These are phyloP conservation scores for Sugiyamaella americana DNA, from an alignment of 805 yeast genomes.

Conservation along the genomic window DNA sequence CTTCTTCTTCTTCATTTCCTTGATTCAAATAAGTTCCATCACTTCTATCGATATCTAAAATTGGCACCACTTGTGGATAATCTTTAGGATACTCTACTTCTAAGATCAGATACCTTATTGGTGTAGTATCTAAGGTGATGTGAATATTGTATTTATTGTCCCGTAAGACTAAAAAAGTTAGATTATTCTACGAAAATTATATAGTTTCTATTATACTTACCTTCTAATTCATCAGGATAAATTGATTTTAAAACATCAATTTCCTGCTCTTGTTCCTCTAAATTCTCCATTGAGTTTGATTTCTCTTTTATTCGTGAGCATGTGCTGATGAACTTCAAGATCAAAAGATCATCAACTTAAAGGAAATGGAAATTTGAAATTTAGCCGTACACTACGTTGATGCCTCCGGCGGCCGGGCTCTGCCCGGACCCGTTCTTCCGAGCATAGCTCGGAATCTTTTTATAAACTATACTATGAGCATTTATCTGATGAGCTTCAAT, in stretches of 20 bases:
- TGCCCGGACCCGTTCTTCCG: too few relatives aligned
- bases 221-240: slow-evolving; percentile 78
- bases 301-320: too few relatives aligned
- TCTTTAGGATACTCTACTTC: slow-evolving; percentile 65
- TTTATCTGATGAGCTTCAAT: too few relatives aligned
- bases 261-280: slow-evolving; percentile 85
- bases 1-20: slow-evolving; percentile 45
- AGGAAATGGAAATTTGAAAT: too few relatives aligned
- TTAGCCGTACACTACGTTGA: too few relatives aligned
- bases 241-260: slow-evolving; percentile 83
- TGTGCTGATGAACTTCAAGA: too few relatives aligned
- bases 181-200: background rate
- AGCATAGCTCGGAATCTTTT: too few relatives aligned
- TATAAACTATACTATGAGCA: too few relatives aligned
- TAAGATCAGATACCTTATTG: slow-evolving; percentile 50
- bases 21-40: slow-evolving; percentile 29
- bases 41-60: slow-evolving; percentile 39
- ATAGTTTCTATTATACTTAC: slow-evolving; percentile 8
- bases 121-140: slow-evolving; percentile 60
- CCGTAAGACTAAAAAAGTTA: slow-evolving; percentile 31
- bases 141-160: slow-evolving; percentile 50
- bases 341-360: too few relatives aligned
- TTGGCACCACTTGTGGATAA: slow-evolving; percentile 80
- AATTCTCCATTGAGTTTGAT: slow-evolving; percentile 74
- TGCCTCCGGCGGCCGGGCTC: too few relatives aligned